Base-by-base conservation (phyloP, 2,329 filamentous ascomycete species). In the Aureobasidium subglaciale region DNA sequence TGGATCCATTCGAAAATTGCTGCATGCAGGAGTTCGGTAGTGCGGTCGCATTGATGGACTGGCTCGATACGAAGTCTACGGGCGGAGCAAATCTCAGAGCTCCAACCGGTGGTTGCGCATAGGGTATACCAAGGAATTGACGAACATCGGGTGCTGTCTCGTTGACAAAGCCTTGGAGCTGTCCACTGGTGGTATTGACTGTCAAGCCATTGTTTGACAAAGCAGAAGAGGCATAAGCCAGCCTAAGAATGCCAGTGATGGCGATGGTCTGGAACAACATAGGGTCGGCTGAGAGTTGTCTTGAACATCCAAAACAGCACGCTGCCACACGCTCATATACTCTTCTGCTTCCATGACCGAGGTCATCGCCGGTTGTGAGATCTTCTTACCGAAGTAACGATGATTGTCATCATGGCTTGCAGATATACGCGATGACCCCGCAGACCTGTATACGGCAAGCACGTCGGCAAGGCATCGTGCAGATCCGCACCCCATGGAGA, bases 51-150 rank as follows among this genome's bases (percentile, higher is more conserved):
- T 54, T 35, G 38, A 57, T 46, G 7, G 45, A 18, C 2, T 50
- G 34, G 18, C 46, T 49, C 2, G 30, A 20, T 16, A 50, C 45
- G 3, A 37, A 24, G 27, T 49, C 40, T 30, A 42, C 63, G 5
- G 68, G 66, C 13, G 61, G 62, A 32, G 61, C 59, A 58, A 70
- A 71, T 25, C 68, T 61, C 5, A 68, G 60, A 16, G 64, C 59
- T 20, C 60, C 64, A 9, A 68, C 55, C 1, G 68, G 67, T n/a
- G 68, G 66, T 46, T 69, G 67, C 7, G 68, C 68, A 60, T 65
- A 71, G 2, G 68, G 68, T 4, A 71, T 65, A 3, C 75, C 75
- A 22, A 78, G 68, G 61, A 76, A 78, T 58, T 70, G 66, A 57
- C 77, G 74, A 61, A 77, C 73, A 35, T 74, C 64, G 59, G 74